Conservation (phyloP, 495 filamentous ascomycete species). For the Rhypophila decipiens region DNA sequence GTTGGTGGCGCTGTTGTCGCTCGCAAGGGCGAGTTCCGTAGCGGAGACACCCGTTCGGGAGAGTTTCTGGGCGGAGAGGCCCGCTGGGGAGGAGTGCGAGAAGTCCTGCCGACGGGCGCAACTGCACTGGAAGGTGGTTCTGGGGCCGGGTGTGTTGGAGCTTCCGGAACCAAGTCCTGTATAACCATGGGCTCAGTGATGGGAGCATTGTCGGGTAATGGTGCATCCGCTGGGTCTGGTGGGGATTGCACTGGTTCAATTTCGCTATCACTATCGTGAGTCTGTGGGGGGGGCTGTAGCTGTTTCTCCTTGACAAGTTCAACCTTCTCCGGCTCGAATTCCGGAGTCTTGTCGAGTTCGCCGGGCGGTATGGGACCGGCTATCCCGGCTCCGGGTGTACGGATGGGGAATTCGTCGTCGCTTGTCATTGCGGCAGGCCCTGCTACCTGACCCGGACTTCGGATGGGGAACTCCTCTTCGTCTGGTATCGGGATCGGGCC, state of each 20-base stretch:
- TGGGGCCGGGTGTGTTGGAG: conserved; percentile 17
- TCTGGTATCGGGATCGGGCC: conserved; percentile 42
- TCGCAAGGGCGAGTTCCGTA: conserved; percentile 11
- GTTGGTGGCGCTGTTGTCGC: conserved; percentile 11
- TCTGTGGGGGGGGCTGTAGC: neutral
- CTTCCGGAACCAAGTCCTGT: conserved; percentile 13
- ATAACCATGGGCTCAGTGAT: conserved; percentile 11
- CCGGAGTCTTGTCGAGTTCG: conserved; percentile 14
- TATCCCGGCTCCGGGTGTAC: conserved; percentile 32
- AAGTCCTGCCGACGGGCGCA: too few species aligned
- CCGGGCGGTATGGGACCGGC: conserved; percentile 21
- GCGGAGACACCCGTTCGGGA: conserved; percentile 13
- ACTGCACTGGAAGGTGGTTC: conserved; percentile 15
- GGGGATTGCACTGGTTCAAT: neutral
- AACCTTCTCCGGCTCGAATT: conserved; percentile 10
- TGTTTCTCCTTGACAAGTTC: neutral
- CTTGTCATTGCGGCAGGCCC: too few species aligned
- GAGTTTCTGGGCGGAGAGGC: conserved; percentile 13
- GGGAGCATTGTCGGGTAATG: neutral
- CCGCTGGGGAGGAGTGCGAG: conserved; percentile 20
- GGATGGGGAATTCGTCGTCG: conserved; percentile 46
- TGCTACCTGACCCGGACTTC: too few species aligned
- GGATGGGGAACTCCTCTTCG: conserved; percentile 15
- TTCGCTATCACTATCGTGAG: neutral
- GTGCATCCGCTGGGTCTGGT: neutral